These are phyloP conservation scores for Fusarium poae DNA, from an alignment of 2,329 filamentous ascomycete species.

Conservation along the genomic window DNA sequence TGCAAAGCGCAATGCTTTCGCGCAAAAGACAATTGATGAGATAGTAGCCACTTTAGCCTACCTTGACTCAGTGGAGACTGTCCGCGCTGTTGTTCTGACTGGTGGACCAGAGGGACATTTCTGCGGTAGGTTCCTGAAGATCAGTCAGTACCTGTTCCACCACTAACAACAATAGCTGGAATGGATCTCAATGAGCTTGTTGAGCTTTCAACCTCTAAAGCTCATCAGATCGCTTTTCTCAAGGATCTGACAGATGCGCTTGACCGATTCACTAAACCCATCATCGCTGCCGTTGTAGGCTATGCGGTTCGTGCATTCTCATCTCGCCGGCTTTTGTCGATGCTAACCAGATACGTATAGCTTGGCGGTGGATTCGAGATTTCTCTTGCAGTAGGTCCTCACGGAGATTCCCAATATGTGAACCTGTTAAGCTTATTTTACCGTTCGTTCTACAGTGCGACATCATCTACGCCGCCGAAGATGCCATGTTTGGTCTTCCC, in stretches of 20 bases:
- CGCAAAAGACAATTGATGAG: constrained; percentile 34
- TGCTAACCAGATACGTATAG: constrained; percentile 10
- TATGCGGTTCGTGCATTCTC: constrained; percentile 8
- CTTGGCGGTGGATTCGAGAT: constrained; percentile 40
- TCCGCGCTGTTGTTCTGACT: constrained; percentile 30
- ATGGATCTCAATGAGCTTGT: constrained; percentile 40
- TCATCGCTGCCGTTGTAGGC: constrained; percentile 38
- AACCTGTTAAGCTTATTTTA: not conserved
- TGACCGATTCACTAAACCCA: constrained; percentile 29
- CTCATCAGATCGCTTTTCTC: constrained; percentile 29
- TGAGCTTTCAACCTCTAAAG: constrained; percentile 28
- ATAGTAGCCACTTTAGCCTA: constrained; percentile 24
- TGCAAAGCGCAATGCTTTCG: constrained; percentile 37
- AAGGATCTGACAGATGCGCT: constrained; percentile 37
- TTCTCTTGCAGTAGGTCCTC: constrained; percentile 37
- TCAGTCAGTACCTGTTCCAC: not conserved
- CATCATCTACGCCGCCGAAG: constrained; percentile 51
- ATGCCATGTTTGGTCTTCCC: constrained; percentile 53
- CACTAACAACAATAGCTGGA: constrained; percentile 9
- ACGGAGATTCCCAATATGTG: not conserved
- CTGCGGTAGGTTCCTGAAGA: constrained; percentile 32
- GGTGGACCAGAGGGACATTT: constrained; percentile 35
- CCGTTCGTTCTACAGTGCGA: constrained; percentile 46
- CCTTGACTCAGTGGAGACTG: constrained; percentile 18
- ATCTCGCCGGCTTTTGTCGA: accelerated